Evolutionary conservation across 2,329 filamentous ascomycete species (phyloP), one percentile per base, ranked within the genome.

Genomic region (Stagonosporopsis cucurbitacearum): DNA sequence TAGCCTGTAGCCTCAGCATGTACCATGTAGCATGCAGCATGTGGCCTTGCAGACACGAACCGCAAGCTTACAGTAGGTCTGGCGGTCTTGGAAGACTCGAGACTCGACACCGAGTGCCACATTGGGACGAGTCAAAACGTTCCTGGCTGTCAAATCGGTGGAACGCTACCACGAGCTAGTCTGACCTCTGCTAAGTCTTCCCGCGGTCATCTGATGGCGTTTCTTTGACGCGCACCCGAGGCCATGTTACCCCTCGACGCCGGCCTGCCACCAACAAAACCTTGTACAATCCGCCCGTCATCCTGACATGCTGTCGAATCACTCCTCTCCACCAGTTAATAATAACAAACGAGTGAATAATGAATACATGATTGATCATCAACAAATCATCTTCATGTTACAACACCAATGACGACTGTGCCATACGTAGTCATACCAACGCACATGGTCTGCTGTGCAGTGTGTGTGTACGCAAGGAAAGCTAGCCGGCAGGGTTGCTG

Each of bases 191-290:
- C 22, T 40, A 56, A 56, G 35, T 50, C 9, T 32, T 56, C 53
- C 47, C 53, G 53, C 53, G 42, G 53, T 56, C 53, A 56, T 56
- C 53, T 56, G 53, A 56, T 56, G 47, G 53, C 47, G 30, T 17
- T 42, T 48, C 53, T 56, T 51, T 42, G 53, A 51, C 37, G 53
- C 48, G 23, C 25, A 43, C 28, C 53, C 53, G 43, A 42, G 32
- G 43, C 53, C 48, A 39, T 50, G 30, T 47, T 41, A 28, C 42
- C 53, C 37, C 6, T n/a, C 28, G 28, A 47, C 42, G 37, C 47
- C 36, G n/a, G 50, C 41, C 41, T 40, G 32, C 53, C 47, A 30
- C 35, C 47, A 23, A 40, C 48, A 39, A 39, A 37, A 35, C 30
- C 43, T 47, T 56, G 36, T 17, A 46, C 8, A 39, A 22, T 43